Evolutionary conservation across 176 grass and related monocot genomes (phyloP).

Genomic region (Eremochloa ophiuroides): DNA sequence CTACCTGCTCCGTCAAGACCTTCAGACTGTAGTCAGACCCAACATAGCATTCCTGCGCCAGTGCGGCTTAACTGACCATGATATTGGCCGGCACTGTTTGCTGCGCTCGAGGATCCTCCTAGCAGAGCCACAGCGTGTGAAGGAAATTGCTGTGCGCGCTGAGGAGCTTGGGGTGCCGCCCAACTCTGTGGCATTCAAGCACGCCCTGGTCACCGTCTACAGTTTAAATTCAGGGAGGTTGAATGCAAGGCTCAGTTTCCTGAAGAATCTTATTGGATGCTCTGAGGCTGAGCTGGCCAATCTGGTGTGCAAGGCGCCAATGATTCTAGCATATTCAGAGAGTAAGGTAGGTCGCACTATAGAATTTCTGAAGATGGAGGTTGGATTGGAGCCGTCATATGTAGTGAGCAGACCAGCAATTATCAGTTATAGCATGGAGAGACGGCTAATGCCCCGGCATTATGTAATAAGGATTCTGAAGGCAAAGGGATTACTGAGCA

Average conservation of each 20-base stretch:
- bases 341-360: conserved; percentile 13
- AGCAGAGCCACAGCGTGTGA: background rate
- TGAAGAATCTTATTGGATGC: conserved; percentile 44
- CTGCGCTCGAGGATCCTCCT: background rate
- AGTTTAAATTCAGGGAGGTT: background rate
- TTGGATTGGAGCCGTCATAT: conserved; percentile 26
- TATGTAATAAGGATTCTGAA: conserved; percentile 32
- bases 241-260: background rate
- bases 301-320: conserved; percentile 22
- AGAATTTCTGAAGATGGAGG: conserved; percentile 37
- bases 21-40: conserved; percentile 1
- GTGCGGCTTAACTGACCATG: background rate
- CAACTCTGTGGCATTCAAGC: conserved; percentile 8
- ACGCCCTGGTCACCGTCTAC: background rate
- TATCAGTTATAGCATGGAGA: conserved; percentile 35
- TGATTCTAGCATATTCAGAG: conserved; percentile 1
- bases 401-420: conserved; percentile 3
- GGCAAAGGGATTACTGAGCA: conserved; percentile 29
- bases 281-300: conserved; percentile 22
- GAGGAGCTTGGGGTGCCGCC: background rate
- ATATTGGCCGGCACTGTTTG: background rate
- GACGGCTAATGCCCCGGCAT: conserved; percentile 27
- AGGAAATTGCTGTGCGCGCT: background rate
- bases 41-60: conserved; percentile 2
- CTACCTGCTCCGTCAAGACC: background rate